Conservation (phyloP, 257 asterid species). For the Verbascum thapsus region DNA sequence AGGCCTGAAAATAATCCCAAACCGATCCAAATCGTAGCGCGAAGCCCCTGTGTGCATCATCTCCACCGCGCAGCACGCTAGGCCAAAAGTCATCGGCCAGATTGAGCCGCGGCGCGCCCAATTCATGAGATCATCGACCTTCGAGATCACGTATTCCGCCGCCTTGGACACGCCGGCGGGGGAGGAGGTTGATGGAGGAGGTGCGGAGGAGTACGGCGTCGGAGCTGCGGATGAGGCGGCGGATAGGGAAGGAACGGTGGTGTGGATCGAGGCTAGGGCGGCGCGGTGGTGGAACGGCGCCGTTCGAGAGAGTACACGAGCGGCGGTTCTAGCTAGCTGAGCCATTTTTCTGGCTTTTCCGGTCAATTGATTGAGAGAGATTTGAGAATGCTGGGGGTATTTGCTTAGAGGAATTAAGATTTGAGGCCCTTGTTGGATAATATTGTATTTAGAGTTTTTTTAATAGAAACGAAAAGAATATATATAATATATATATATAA, state of each 20-base stretch:
- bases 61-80: constrained; percentile 98
- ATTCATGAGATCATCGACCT: constrained; percentile 95
- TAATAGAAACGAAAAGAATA: too few species aligned
- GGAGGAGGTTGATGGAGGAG: constrained; percentile 71
- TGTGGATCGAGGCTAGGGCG: constrained; percentile 74
- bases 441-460: too few species aligned
- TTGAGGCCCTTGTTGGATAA: too few species aligned
- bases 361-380: too few species aligned
- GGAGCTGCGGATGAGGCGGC: constrained; percentile 62
- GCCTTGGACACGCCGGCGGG: constrained; percentile 79
- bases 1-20: constrained; percentile 94
- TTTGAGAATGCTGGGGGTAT: too few species aligned
- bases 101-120: constrained; percentile 95
- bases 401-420: too few species aligned
- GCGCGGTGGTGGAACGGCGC: constrained; percentile 56
- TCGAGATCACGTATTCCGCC: constrained; percentile 87
- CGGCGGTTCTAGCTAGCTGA: constrained; percentile 72
- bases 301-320: constrained; percentile 46
- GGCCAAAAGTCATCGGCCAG: constrained; percentile 98
- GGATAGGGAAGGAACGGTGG: constrained; percentile 65
- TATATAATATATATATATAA: too few species aligned
- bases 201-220: constrained; percentile 55
- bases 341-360: constrained; percentile 44
- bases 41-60: constrained; percentile 99
- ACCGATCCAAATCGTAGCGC: constrained; percentile 92